A percentile compares a stretch with the other conserved stretches of the same genome.
phyloP scores from a whole-genome alignment of 2,329 filamentous ascomycete genomes.

The Parastagonospora avenae region DNA sequence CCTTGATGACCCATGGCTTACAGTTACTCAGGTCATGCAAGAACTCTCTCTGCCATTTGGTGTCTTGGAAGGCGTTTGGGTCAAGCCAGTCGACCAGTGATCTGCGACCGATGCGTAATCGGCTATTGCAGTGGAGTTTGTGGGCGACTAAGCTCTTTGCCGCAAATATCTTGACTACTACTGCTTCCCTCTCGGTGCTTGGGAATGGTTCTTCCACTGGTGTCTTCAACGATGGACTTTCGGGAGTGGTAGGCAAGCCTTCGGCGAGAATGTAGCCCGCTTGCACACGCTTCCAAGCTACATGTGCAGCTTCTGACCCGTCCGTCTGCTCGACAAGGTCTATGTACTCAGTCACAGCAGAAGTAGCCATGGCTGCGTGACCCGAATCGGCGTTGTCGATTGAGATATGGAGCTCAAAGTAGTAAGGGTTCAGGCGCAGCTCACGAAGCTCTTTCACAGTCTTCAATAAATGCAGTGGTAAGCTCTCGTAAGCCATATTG shows the following conservation, averaged over 20 bases:
- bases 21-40: constrained; percentile 42
- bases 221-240: constrained; percentile 20
- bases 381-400: constrained; percentile 59
- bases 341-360: constrained; percentile 48
- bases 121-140: constrained; percentile 49
- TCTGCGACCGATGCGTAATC: constrained; percentile 46
- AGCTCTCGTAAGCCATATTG: constrained; percentile 56
- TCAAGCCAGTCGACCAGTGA: constrained; percentile 51
- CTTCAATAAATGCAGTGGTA: constrained; percentile 49
- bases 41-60: constrained; percentile 44
- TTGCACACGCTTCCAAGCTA: constrained; percentile 51
- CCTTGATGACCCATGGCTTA: constrained; percentile 51
- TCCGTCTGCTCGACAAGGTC: constrained; percentile 28
- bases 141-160: constrained; percentile 48
- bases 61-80: constrained; percentile 33
- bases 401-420: constrained; percentile 58
- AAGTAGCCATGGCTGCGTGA: constrained; percentile 55
- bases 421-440: constrained; percentile 52
- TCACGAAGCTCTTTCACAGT: constrained; percentile 53
- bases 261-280: constrained; percentile 48
- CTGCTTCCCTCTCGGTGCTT: constrained; percentile 15
- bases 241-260: constrained; percentile 26
- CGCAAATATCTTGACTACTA: constrained; percentile 39
- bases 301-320: constrained; percentile 36
- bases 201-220: constrained; percentile 9